Conservation (phyloP, 257 asterid genomes). For the Nicotiana sylvestris region DNA sequence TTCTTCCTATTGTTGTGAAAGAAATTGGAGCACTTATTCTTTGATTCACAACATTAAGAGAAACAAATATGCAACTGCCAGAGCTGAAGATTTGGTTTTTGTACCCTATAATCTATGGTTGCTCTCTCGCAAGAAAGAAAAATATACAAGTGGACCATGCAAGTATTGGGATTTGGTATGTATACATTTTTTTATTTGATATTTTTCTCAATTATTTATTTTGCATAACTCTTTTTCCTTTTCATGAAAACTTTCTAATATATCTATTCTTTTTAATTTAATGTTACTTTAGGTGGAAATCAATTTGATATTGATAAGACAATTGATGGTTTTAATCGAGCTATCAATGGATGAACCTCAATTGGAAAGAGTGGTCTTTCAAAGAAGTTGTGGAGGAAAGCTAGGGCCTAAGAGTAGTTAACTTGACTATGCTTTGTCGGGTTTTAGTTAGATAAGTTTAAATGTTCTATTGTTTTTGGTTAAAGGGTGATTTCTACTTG, state of each 20-base stretch:
- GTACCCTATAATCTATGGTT: too few species aligned
- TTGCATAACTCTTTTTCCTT: not conserved
- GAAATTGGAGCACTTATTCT: not conserved
- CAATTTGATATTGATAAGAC: not conserved
- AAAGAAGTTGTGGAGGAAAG: not conserved
- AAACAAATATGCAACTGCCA: not conserved
- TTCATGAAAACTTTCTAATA: not conserved
- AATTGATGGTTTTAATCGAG: not conserved
- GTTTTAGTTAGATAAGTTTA: not conserved
- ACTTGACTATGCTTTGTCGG: not conserved
- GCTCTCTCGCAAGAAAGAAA: not conserved
- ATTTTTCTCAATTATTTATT: not conserved
- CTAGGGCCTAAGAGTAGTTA: not conserved
- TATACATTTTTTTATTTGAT: not conserved
- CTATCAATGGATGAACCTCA: not conserved
- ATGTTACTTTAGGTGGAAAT: not conserved
- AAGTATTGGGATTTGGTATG: not conserved
- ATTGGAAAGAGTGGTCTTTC: not conserved
- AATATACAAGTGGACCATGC: too few species aligned
- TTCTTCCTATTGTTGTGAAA: not conserved
- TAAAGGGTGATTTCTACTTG: not conserved
- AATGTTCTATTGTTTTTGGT: not conserved
- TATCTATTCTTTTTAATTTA: not conserved
- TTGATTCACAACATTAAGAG: not conserved
- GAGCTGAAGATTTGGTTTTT: not conserved